A percentile compares a stretch with the other conserved stretches of the same genome.
These are phyloP conservation scores for Pholiota adiposa DNA, from an alignment of 1,284 basidiomycete species.

Conservation along the genomic window DNA sequence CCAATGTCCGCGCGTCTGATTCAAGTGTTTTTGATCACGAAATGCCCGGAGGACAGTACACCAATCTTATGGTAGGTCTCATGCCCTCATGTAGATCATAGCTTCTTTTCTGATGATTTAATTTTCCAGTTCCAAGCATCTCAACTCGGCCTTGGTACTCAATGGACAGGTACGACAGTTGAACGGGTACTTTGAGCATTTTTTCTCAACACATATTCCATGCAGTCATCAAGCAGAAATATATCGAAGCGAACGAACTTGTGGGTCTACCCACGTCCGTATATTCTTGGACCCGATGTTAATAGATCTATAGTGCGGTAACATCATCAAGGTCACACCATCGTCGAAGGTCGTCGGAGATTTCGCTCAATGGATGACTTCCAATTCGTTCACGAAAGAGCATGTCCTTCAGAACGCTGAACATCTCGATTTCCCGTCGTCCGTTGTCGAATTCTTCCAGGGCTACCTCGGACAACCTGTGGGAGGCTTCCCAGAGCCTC, in stretches of 20 bases:
- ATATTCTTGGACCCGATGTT: conserved; percentile 16
- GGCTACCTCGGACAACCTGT: conserved; percentile 97
- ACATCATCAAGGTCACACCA: conserved; percentile 99
- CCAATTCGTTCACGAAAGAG: conserved; percentile 87
- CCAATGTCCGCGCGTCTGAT: conserved; percentile 96
- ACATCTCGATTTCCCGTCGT: conserved; percentile 96
- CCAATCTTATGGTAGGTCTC: conserved; percentile 80
- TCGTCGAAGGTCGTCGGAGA: conserved; percentile 99
- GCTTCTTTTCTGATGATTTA: conserved; percentile 17
- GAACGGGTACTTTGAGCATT: conserved; percentile 10
- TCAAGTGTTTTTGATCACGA: conserved; percentile 99
- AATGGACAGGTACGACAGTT: conserved; percentile 78
- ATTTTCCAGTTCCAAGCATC: conserved; percentile 90
- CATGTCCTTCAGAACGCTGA: conserved; percentile 89
- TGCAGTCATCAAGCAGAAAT: conserved; percentile 96
- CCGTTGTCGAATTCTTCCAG: conserved; percentile 96
- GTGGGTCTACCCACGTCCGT: conserved; percentile 46
- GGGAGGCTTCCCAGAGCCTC: conserved; percentile 98
- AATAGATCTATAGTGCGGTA: conserved; percentile 78
- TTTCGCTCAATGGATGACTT: conserved; percentile 99
- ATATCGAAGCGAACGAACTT: conserved; percentile 94
- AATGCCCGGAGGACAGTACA: conserved; percentile 99
- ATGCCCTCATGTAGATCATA: conserved; percentile 10
- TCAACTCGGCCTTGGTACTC: conserved; percentile 95
- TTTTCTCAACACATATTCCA: conserved; percentile 21